phyloP scores from a whole-genome alignment of 192 early-diverging fungal species.

The Podila minutissima region DNA sequence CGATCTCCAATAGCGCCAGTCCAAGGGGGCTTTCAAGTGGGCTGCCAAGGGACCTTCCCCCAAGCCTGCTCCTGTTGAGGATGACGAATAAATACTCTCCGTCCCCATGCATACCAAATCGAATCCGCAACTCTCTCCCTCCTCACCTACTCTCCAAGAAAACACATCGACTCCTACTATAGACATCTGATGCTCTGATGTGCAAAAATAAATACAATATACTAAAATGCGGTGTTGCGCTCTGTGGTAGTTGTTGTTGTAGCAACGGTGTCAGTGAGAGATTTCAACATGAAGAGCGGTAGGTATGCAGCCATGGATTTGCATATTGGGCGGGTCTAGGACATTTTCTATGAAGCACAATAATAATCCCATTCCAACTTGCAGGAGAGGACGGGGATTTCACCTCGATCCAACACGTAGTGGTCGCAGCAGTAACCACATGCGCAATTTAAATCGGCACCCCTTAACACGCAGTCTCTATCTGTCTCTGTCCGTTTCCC shows the following conservation, averaged over 20 bases:
- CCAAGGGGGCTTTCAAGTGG: constrained; percentile 35
- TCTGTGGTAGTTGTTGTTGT: no score
- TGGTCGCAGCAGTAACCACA: no score
- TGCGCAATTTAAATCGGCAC: not conserved
- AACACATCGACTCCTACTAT: not conserved
- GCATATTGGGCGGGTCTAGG: no score
- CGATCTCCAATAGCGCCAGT: constrained; percentile 8
- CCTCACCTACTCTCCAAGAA: not conserved
- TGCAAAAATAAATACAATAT: no score
- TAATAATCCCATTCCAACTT: no score
- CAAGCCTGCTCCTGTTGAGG: constrained; percentile 24
- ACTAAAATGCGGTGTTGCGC: no score
- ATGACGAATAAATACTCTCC: constrained; percentile 32
- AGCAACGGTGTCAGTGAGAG: no score
- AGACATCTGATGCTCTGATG: not conserved
- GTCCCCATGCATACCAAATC: not conserved
- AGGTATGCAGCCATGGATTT: no score
- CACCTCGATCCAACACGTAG: no score
- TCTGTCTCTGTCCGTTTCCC: not conserved
- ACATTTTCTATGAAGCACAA: no score
- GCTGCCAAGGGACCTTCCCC: constrained; percentile 29
- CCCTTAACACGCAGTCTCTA: not conserved
- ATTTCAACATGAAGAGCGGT: no score
- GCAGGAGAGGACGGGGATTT: no score
- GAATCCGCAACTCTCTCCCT: not conserved